These are phyloP conservation scores for Clavulina sp. DNA, from an alignment of 768 basidiomycete genomes.

Conservation along the genomic window DNA sequence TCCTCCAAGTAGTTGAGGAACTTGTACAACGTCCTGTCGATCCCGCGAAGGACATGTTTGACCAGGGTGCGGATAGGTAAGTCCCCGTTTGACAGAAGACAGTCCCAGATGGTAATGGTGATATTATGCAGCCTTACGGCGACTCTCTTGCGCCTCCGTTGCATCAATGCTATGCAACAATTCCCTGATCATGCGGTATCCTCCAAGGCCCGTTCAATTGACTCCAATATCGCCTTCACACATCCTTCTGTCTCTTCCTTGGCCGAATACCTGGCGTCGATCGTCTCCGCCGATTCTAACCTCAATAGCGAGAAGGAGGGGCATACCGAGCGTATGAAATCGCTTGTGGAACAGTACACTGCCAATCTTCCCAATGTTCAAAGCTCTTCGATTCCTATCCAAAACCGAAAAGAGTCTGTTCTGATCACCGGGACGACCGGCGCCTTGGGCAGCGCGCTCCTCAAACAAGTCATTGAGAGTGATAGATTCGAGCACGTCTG, in stretches of 20 bases:
- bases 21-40: constrained; percentile 16
- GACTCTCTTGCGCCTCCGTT: constrained; percentile 1
- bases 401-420: not conserved
- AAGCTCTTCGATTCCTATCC: not conserved
- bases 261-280: too few species aligned
- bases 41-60: constrained; percentile 25
- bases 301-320: too few species aligned
- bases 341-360: not conserved
- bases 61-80: constrained; percentile 21
- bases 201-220: too few species aligned
- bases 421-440: constrained; percentile 3
- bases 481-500: not conserved
- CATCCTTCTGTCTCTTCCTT: too few species aligned
- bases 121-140: not conserved
- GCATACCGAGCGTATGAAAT: not conserved
- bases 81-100: too few species aligned
- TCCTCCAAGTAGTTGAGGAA: constrained; percentile 19
- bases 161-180: too few species aligned
- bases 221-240: too few species aligned
- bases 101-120: not conserved
- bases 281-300: too few species aligned
- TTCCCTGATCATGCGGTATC: too few species aligned
- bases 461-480: not conserved
- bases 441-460: not conserved
- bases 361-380: not conserved